These are phyloP conservation scores for Termitomyces titanicus DNA, from an alignment of 768 basidiomycete genomes.

Conservation along the genomic window DNA sequence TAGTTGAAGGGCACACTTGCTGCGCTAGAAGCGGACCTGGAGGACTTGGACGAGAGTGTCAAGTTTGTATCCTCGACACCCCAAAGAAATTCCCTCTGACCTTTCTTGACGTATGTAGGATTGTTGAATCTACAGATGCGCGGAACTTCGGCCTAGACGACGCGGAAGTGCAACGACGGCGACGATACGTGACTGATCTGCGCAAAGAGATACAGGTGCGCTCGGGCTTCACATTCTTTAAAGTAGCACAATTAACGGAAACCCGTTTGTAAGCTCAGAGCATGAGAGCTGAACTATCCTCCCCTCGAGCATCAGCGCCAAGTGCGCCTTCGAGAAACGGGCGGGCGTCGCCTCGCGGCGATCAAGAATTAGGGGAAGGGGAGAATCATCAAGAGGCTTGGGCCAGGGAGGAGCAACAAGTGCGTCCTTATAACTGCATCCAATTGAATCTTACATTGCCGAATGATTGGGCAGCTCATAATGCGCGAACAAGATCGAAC, in stretches of 20 bases:
- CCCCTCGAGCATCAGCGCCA: constrained; percentile 18
- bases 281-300: constrained; percentile 64
- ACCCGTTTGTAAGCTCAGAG: constrained; percentile 52
- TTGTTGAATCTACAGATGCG: constrained; percentile 83
- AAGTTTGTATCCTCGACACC: constrained; percentile 42
- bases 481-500: constrained; percentile 87
- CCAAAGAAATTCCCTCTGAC: not conserved
- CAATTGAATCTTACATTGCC: not conserved
- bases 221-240: constrained; percentile 4
- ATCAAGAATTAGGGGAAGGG: constrained; percentile 24
- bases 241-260: constrained; percentile 20
- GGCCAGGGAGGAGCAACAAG: constrained; percentile 87
- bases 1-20: constrained; percentile 77
- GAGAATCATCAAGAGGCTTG: constrained; percentile 74
- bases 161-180: constrained; percentile 68
- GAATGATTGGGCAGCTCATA: constrained; percentile 55
- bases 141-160: constrained; percentile 82
- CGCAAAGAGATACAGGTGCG: constrained; percentile 76
- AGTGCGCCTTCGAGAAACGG: constrained; percentile 24
- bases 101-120: constrained; percentile 38
- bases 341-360: constrained; percentile 32
- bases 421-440: constrained; percentile 20
- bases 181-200: constrained; percentile 74
- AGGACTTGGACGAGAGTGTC: constrained; percentile 93
- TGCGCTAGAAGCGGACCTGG: constrained; percentile 80